A percentile compares a stretch with the other conserved stretches of the same genome.
Conservation (phyloP, 2,329 filamentous ascomycete species). For the Botrytis elliptica region DNA sequence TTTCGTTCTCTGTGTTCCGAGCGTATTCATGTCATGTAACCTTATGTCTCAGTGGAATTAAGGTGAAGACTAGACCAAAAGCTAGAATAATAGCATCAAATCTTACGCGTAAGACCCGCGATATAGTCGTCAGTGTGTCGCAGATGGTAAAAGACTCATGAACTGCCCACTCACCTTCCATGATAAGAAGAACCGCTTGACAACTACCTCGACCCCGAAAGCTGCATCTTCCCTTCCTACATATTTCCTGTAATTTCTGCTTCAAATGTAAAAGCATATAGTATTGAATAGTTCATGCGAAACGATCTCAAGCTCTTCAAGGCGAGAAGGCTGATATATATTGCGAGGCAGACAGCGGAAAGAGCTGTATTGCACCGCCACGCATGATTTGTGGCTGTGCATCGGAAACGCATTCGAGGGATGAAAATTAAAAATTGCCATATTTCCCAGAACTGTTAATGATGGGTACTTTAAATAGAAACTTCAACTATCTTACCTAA, state of each 20-base stretch:
- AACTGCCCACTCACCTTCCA: background rate
- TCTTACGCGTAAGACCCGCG: background rate
- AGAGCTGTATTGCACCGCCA: background rate
- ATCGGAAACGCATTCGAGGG: background rate
- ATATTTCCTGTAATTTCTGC: background rate
- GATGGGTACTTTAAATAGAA: too few relatives aligned
- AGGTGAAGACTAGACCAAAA: background rate
- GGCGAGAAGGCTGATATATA: background rate
- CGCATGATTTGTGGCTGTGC: background rate
- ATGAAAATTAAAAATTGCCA: background rate
- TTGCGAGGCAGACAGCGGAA: background rate
- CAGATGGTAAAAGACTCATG: background rate
- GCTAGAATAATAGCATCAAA: background rate
- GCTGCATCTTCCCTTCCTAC: background rate
- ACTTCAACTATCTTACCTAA: background rate
- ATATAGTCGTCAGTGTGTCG: background rate
- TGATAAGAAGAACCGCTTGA: background rate
- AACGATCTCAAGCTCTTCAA: background rate
- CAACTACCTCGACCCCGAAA: background rate
- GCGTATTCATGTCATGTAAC: background rate
- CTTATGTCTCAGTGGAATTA: background rate
- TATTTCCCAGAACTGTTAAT: background rate
- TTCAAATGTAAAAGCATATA: background rate
- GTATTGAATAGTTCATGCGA: background rate
- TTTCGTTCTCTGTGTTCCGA: background rate